Conservation (phyloP, 2,329 filamentous ascomycete genomes). For the Albophoma yamanashiensis region DNA sequence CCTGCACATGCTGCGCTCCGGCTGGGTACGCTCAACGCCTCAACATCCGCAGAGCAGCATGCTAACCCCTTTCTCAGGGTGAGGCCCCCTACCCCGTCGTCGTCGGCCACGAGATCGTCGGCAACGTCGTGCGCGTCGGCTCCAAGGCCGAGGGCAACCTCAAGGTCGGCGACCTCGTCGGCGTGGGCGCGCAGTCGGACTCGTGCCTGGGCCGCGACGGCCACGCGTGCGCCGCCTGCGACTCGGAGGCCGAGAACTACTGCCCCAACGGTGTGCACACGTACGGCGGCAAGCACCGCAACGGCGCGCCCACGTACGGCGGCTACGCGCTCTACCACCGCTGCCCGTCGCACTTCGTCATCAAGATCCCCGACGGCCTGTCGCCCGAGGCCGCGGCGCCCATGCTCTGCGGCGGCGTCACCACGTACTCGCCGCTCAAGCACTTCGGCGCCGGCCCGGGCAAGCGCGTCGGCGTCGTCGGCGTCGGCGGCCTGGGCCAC, state of each 20-base stretch:
- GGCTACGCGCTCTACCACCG: slow-evolving; percentile 30
- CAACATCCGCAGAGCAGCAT: neutral
- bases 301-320: slow-evolving; percentile 31
- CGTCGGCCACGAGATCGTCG: slow-evolving; percentile 58
- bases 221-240: slow-evolving; percentile 28
- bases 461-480: slow-evolving; percentile 55
- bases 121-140: slow-evolving; percentile 44
- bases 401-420: slow-evolving; percentile 63
- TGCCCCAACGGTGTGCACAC: slow-evolving; percentile 35
- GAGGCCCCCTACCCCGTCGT: slow-evolving; percentile 30
- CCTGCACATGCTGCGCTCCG: slow-evolving; percentile 45
- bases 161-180: slow-evolving; percentile 51
- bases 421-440: slow-evolving; percentile 52
- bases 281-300: slow-evolving; percentile 30
- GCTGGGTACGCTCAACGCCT: slow-evolving; percentile 26
- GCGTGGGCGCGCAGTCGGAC: slow-evolving; percentile 49
- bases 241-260: slow-evolving; percentile 28
- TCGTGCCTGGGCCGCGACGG: slow-evolving; percentile 36
- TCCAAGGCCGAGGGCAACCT: slow-evolving; percentile 32
- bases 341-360: slow-evolving; percentile 32
- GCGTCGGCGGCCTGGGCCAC: slow-evolving; percentile 59
- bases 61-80: neutral
- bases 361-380: slow-evolving; percentile 34
- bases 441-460: slow-evolving; percentile 55
- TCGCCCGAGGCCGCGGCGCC: slow-evolving; percentile 38